A percentile compares a stretch with the other conserved stretches of the same genome.
These are phyloP conservation scores for Solanum dulcamara DNA, from an alignment of 257 asterid genomes.

Conservation along the genomic window DNA sequence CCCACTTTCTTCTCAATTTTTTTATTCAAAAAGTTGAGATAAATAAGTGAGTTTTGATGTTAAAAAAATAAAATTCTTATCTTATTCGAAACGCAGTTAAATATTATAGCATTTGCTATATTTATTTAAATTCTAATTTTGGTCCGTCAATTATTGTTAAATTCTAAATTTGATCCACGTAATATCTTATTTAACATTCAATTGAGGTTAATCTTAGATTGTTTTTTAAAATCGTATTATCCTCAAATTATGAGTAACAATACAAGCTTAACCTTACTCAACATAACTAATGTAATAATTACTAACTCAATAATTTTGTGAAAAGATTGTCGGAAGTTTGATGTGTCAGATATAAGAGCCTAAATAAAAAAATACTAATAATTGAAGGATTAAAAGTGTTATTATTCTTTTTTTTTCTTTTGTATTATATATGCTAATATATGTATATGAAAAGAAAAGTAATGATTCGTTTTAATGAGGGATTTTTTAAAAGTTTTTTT, in stretches of 20 bases:
- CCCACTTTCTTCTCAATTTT: constrained; percentile 4
- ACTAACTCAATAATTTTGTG: background rate
- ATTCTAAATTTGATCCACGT: no score
- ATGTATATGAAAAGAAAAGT: background rate
- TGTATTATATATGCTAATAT: background rate
- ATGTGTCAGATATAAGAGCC: no score
- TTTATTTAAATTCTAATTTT: background rate
- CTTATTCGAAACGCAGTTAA: background rate
- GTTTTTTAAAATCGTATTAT: background rate
- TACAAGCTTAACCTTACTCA: background rate
- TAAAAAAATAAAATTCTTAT: background rate
- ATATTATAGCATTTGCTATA: background rate
- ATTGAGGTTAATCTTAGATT: background rate
- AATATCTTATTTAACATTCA: no score
- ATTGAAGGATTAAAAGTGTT: background rate
- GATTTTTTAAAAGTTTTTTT: background rate
- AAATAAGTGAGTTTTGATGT: background rate
- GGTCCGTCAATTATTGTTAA: background rate
- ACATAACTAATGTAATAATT: no score
- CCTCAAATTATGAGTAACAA: background rate
- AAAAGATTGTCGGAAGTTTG: background rate
- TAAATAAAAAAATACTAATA: no score
- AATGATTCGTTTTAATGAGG: background rate
- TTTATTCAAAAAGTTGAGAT: background rate
- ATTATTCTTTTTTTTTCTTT: background rate